A percentile compares a stretch with the other conserved stretches of the same genome.
phyloP scores from a whole-genome alignment of 139 green algal genomes.

The Chlamydomonas incerta region DNA sequence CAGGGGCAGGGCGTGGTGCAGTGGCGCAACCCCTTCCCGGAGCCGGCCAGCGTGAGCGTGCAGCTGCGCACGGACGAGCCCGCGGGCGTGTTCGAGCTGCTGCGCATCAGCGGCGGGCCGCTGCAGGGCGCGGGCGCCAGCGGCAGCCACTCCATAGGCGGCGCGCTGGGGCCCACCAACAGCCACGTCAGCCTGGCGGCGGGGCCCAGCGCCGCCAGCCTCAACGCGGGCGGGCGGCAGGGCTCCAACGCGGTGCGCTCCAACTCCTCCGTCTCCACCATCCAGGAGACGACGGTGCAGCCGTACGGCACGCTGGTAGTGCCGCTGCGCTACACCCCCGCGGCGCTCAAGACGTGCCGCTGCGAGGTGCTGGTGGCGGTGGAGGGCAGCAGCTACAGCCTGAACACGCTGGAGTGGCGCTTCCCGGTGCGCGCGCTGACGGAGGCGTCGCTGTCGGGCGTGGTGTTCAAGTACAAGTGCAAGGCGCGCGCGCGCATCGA shows the following conservation, averaged over 20 bases:
- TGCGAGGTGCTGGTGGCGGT: constrained; percentile 42
- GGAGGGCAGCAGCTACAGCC: constrained; percentile 36
- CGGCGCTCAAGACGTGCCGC: constrained; percentile 2
- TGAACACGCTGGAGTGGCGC: constrained; percentile 44
- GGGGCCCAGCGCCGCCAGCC: background rate
- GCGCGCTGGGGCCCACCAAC: background rate
- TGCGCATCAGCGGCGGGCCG: constrained; percentile 1
- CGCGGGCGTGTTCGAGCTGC: constrained; percentile 21
- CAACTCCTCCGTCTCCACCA: background rate
- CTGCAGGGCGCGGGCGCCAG: background rate
- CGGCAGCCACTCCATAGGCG: too few species aligned
- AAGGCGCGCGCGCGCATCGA: constrained; percentile 34
- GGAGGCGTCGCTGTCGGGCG: background rate
- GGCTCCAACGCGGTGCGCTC: too few species aligned
- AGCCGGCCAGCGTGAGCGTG: constrained; percentile 39
- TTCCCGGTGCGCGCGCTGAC: constrained; percentile 31
- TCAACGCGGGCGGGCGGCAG: background rate
- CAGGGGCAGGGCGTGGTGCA: constrained; percentile 20
- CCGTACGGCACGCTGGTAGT: constrained; percentile 36
- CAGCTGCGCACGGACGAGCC: constrained; percentile 7
- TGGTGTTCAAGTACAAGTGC: constrained; percentile 43
- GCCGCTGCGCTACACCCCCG: constrained; percentile 25
- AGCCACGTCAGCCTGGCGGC: background rate
- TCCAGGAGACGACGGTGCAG: constrained; percentile 14
- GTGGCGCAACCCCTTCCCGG: constrained; percentile 68